These are phyloP conservation scores for Carex myosuroides DNA, from an alignment of 176 grass and related monocot species.

Conservation along the genomic window DNA sequence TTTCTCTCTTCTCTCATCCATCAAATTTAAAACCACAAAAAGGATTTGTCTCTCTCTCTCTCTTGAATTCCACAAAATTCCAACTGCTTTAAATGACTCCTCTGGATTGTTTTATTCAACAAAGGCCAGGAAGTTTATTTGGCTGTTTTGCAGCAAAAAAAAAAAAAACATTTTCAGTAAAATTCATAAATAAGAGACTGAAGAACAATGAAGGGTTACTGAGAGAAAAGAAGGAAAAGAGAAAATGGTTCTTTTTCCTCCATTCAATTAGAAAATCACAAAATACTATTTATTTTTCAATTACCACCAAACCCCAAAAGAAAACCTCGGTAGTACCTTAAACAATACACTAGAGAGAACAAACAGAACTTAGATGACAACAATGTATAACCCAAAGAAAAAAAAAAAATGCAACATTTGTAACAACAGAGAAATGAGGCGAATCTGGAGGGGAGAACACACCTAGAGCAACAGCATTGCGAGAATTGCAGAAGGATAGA, in stretches of 20 bases:
- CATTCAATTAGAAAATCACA: neutral
- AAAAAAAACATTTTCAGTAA: constrained; percentile 14
- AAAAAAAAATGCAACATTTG: neutral
- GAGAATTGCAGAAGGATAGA: neutral
- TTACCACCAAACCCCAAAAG: neutral
- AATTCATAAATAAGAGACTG: neutral
- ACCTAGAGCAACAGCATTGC: constrained; percentile 16
- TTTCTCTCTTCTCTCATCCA: constrained; percentile 15
- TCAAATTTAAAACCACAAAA: constrained; percentile 9
- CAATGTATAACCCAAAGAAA: neutral
- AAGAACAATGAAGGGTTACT: neutral
- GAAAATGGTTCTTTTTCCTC: neutral
- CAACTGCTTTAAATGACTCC: neutral
- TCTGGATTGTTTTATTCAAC: neutral
- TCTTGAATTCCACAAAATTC: neutral
- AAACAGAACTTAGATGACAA: neutral
- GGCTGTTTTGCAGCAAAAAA: constrained; percentile 14
- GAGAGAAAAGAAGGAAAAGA: neutral
- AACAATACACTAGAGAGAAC: neutral
- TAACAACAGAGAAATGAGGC: constrained; percentile 1
- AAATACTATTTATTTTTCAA: neutral
- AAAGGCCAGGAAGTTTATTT: neutral
- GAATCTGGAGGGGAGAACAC: neutral
- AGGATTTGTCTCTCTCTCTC: neutral
- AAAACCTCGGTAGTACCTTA: neutral